Evolutionary conservation across 305 asterid species (phyloP), one percentile per base, ranked within the genome.

Genomic region (Lippia alba): DNA sequence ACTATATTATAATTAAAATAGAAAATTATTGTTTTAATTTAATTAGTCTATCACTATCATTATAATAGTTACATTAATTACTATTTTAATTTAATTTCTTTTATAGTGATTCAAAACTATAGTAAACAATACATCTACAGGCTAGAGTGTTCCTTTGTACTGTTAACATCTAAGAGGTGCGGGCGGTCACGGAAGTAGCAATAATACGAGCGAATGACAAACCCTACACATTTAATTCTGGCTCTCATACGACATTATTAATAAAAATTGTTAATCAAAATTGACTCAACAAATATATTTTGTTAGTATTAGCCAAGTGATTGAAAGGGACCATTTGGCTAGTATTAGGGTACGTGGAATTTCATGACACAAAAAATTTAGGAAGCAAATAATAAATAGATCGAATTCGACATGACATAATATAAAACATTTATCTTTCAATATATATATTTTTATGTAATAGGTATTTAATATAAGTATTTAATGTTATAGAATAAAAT

Each of bases 301-400:
- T 51, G 39, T 30, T 41, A 57, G 45, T 69, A 69, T 64, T 64
- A 46, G 75, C 32, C 56, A 56, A 30, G 20, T 9, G 18, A 49
- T 49, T 48, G 79, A 75, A 57, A 63, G 64, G 69, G 79, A 75
- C 58, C 4, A 57, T 7, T 50, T 66, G 12, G 55, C 44, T 54
- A 60, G 49, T 20, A 32, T 33, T 12, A 68, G 8, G 3, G 40
- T 75, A 69, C 74, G 79, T 68, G 65, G 59, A 61, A 6, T 0
- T 53, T 9, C 74, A 74, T 74, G 44, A 67, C 61, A 53, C 60
- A 50, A 14, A 14, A 11, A 1, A 46, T 10, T 24, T 9, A 46
- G 10, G 10, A 39, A 39, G 45, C 7, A 18, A 56, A 30, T 10
- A 2, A 53, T 54, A 44, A 50, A 63, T 40, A 63, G 55, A 63